phyloP scores from a whole-genome alignment of 768 basidiomycete species.

The Russula compacta region DNA sequence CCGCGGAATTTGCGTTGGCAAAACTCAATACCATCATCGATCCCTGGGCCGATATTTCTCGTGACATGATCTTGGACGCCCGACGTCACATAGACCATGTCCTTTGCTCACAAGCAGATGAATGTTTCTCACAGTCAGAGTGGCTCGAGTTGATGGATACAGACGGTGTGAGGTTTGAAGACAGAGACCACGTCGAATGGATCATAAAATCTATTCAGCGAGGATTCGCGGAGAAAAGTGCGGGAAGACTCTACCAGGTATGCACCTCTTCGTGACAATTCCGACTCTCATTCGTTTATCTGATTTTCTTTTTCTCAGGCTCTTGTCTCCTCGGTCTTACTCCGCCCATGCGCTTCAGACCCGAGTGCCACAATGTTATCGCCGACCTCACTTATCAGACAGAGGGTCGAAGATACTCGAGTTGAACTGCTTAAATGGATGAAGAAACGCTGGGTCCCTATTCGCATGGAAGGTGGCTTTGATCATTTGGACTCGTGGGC shows the following conservation, averaged over 20 bases:
- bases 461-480: slow-evolving; percentile 74
- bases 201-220: slow-evolving; percentile 57
- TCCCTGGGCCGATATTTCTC: slow-evolving; percentile 57
- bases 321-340: slow-evolving; percentile 62
- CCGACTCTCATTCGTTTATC: not conserved
- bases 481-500: slow-evolving; percentile 79
- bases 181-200: slow-evolving; percentile 69
- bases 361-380: slow-evolving; percentile 53
- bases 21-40: slow-evolving; percentile 52
- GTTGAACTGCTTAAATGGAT: slow-evolving; percentile 66
- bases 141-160: slow-evolving; percentile 70
- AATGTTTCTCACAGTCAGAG: slow-evolving; percentile 57
- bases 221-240: slow-evolving; percentile 56
- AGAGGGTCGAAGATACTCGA: slow-evolving; percentile 63
- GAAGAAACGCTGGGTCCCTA: slow-evolving; percentile 64
- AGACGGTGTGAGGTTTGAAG: slow-evolving; percentile 67
- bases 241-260: slow-evolving; percentile 71
- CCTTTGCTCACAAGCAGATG: slow-evolving; percentile 47
- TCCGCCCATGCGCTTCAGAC: slow-evolving; percentile 56
- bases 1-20: slow-evolving; percentile 50
- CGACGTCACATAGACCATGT: slow-evolving; percentile 56
- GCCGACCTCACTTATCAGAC: slow-evolving; percentile 59
- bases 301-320: slow-evolving; percentile 33
- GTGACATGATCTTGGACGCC: slow-evolving; percentile 57
- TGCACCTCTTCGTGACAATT: slow-evolving; percentile 11